These are phyloP conservation scores for Diplodia corticola DNA, from an alignment of 2,329 filamentous ascomycete species.

Conservation along the genomic window DNA sequence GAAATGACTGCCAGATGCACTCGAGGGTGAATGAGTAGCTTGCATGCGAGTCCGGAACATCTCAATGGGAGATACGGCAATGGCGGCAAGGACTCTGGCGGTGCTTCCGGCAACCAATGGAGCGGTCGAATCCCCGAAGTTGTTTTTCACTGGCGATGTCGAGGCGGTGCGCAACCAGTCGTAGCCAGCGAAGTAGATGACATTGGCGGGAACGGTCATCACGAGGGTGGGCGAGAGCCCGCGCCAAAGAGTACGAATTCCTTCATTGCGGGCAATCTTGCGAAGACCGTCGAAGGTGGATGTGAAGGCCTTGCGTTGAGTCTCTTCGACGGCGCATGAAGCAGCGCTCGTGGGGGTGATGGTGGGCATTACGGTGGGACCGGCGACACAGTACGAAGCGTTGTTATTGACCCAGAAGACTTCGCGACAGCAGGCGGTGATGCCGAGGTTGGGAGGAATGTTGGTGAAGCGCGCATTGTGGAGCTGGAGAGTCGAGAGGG, in stretches of 20 bases:
- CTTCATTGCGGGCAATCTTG: slow-evolving; percentile 95
- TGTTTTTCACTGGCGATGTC: slow-evolving; percentile 67
- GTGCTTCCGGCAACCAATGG: slow-evolving; percentile 77
- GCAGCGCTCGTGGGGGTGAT: slow-evolving; percentile 47
- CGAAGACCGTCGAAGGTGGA: slow-evolving; percentile 88
- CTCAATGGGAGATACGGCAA: slow-evolving; percentile 85
- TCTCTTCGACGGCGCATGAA: slow-evolving; percentile 85
- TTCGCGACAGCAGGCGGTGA: slow-evolving; percentile 92
- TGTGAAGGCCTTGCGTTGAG: slow-evolving; percentile 77
- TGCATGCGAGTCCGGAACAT: slow-evolving; percentile 93
- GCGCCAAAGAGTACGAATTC: slow-evolving; percentile 81
- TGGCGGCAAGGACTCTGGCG: slow-evolving; percentile 77
- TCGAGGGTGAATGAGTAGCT: slow-evolving; percentile 58
- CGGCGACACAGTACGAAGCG: slow-evolving; percentile 76
- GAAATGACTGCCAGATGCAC: slow-evolving; percentile 60
- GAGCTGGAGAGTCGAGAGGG: slow-evolving; percentile 40
- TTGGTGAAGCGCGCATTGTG: slow-evolving; percentile 55
- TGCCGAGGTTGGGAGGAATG: slow-evolving; percentile 80
- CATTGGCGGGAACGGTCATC: slow-evolving; percentile 93
- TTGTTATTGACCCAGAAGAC: slow-evolving; percentile 95
- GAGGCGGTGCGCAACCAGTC: slow-evolving; percentile 83
- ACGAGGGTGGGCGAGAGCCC: slow-evolving; percentile 90
- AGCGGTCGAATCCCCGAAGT: slow-evolving; percentile 63
- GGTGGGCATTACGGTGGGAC: slow-evolving; percentile 44
- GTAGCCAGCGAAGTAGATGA: slow-evolving; percentile 98